Conservation (phyloP, 176 grass and related monocot species). For the Lolium rigidum region DNA sequence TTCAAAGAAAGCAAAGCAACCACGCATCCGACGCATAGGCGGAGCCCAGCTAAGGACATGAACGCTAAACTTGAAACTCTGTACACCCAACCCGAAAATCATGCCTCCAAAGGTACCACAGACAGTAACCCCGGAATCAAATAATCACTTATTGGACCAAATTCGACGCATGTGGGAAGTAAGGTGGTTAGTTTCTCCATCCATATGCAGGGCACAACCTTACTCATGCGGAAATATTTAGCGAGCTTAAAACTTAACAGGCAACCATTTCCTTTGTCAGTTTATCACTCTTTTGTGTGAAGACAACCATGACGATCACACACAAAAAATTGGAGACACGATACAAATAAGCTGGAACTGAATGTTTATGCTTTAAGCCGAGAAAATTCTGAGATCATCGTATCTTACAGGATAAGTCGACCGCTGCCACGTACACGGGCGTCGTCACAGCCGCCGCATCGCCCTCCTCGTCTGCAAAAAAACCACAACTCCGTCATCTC, state of each 20-base stretch:
- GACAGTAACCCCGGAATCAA: background rate
- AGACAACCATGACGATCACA: background rate
- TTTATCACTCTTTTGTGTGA: background rate
- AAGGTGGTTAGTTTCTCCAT: constrained; percentile 1
- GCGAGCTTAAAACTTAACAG: constrained; percentile 21
- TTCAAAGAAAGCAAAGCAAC: constrained; percentile 7
- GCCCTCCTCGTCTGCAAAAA: constrained; percentile 53
- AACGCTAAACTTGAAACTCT: too few relatives aligned
- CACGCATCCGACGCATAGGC: background rate
- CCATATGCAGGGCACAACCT: background rate
- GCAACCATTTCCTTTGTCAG: background rate
- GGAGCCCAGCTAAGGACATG: too few relatives aligned
- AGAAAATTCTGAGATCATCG: constrained; percentile 9
- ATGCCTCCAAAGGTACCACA: background rate
- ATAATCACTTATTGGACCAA: too few relatives aligned
- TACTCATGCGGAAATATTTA: constrained; percentile 20
- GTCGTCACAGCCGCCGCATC: constrained; percentile 48
- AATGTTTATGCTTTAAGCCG: background rate
- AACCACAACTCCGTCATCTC: constrained; percentile 18
- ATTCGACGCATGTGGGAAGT: background rate
- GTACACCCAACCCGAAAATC: too few relatives aligned
- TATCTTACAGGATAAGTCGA: constrained; percentile 89
- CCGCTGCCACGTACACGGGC: constrained; percentile 82
- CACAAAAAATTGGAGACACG: background rate
- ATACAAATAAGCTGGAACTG: background rate